Conservation (phyloP, 345 rosid genomes). For the Eucalyptus lansdowneana region DNA sequence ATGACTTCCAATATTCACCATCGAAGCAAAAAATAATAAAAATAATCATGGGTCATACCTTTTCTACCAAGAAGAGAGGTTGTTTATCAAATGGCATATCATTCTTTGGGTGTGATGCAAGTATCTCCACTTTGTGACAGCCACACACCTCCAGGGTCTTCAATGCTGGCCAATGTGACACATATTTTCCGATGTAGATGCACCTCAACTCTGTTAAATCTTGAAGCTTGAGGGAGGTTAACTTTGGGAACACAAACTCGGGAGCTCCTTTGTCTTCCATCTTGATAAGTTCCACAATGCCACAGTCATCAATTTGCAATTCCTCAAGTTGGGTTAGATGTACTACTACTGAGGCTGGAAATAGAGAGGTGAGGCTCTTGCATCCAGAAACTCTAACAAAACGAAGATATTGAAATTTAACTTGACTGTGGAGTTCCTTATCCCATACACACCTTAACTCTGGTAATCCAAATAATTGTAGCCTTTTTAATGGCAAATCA, state of each 20-base stretch:
- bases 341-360: no score
- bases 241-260: neutral
- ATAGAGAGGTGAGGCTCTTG: no score
- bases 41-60: neutral
- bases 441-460: no score
- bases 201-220: neutral
- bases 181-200: neutral
- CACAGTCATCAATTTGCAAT: accelerated
- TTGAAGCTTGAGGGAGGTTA: neutral
- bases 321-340: no score
- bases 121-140: neutral
- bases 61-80: neutral
- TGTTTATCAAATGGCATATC: neutral
- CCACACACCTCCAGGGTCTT: accelerated
- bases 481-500: no score
- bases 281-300: neutral
- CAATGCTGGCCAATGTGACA: neutral
- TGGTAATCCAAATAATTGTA: accelerated
- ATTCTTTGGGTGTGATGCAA: accelerated
- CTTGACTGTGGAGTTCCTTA: no score
- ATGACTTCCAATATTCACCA: no score
- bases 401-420: accelerated
- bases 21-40: no score
- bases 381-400: accelerated
- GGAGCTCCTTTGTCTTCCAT: accelerated